Base-by-base conservation (phyloP, 768 basidiomycete genomes). In the Pulveroboletus sp. region DNA sequence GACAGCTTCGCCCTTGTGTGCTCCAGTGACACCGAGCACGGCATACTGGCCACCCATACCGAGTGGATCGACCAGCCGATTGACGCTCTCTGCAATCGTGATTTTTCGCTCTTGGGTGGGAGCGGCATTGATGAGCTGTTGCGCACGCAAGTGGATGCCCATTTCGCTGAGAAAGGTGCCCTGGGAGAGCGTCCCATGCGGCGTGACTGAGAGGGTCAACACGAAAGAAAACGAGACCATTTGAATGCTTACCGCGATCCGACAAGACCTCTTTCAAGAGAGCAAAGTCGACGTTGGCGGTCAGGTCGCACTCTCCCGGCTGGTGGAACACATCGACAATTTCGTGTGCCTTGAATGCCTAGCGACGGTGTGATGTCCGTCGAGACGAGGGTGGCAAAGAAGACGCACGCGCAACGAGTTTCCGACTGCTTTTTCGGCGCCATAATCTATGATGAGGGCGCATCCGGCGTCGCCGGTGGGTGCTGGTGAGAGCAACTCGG, bases 281-380 rank as follows among this genome's bases (percentile, higher is more conserved):
- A 0, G 84, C 80, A 68, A 98, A 98, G 69, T 99, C 94, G 40
- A 99, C 95, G 61, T 98, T 97, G n/a, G 88, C 85, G 0, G 97
- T 99, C 40, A 98, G 70, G 66, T 99, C 97, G 35, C 89, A 87
- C 35, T 88, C 77, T 16, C 97, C 97, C 0, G 94, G 94, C 10
- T 76, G 72, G 44, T 87, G 75, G 61, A 98, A 95, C 4, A 90
- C 75, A 63, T 94, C 87, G 2, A 90, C 87, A 13, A 92, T 81
- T 49, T 84, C 77, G 63, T 98, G 97, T 19, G 82, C 74, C 66
- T 85, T 86, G 76, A 99, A 97, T 0, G 88, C 97, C 94, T 97
- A 51, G 9, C 24, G 13, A 38, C 7, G 19, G 10, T 1, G 9
- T 2, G 31, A 46, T 49, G 50, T 39, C n/a, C 5, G 2, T 4